Base-by-base conservation (phyloP, 2,329 filamentous ascomycete genomes). In the Alternaria rosae region DNA sequence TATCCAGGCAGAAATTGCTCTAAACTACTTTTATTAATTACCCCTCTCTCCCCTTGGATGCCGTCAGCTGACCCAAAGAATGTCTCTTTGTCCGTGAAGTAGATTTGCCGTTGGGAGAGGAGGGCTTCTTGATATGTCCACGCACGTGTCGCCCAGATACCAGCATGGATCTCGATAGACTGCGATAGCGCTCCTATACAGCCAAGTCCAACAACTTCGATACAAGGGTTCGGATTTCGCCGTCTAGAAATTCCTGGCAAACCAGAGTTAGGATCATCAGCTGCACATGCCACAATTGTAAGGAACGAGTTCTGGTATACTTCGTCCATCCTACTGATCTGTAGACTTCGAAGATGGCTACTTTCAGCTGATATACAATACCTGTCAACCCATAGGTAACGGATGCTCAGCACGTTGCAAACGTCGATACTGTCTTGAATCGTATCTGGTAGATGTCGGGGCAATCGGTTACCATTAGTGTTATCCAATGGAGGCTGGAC, bases 41-140 rank as follows among this genome's bases (percentile, higher is more conserved):
- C 30, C 26, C 38, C n/a, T 20, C 15, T 35, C 15, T 55, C 53
- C 5, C 15, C 32, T 38, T 45, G 26, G 9, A 47, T 11, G 5
- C 23, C 41, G 3, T 47, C 15, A 28, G 13, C 13, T 45, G 20
- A 17, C 5, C 15, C 53, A 15, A 35, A 28, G 5, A 20, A 55
- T 15, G 35, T 12, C 12, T 21, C 26, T 9, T 25, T 26, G 1
- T 55, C 21, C 4, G 53, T 55, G 21, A 55, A 55, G 2, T 55
- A 55, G 3, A 55, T 2, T 12, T 20, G 53, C 3, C 42, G 26
- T 7, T 26, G 28, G 2, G 42, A 44, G 13, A 55, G 17, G 3
- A 55, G 32, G 6, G 26, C 53, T 6, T 55, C 53, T 47, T 55
- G 53, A 35, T 32, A 55, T 4, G 42, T 55, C 53, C 53, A 55